phyloP scores from a whole-genome alignment of 176 grass and related monocot species.

The Dendrocalamus sinicus region DNA sequence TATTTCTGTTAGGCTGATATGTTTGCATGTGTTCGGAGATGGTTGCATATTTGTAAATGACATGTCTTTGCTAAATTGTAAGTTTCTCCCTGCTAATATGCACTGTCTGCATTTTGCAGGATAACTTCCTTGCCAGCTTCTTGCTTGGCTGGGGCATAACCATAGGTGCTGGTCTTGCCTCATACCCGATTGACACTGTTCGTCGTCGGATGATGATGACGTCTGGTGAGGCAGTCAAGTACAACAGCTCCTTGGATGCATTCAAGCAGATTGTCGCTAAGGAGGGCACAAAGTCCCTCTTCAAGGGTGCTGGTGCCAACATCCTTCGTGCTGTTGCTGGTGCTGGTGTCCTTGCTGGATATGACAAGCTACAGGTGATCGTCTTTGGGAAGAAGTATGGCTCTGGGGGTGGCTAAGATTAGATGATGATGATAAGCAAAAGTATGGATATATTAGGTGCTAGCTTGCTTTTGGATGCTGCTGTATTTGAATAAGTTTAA shows the following conservation, averaged over 20 bases:
- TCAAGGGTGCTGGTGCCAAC: conserved; percentile 69
- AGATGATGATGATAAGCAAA: conserved; percentile 31
- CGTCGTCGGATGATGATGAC: conserved; percentile 79
- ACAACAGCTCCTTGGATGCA: conserved; percentile 56
- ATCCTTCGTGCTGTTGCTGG: conserved; percentile 68
- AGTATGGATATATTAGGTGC: conserved; percentile 31
- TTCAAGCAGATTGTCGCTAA: conserved; percentile 69
- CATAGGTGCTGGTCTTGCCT: conserved; percentile 68
- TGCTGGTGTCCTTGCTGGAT: conserved; percentile 67
- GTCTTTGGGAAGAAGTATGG: conserved; percentile 72
- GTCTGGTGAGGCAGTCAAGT: conserved; percentile 72
- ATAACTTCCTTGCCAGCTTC: conserved; percentile 67
- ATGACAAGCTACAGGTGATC: conserved; percentile 64
- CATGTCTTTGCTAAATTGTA: neutral
- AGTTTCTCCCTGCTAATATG: neutral
- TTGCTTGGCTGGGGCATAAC: conserved; percentile 68
- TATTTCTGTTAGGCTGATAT: neutral
- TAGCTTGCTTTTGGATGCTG: neutral
- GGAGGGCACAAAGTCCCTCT: conserved; percentile 59
- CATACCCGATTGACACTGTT: conserved; percentile 66
- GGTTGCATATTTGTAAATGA: neutral
- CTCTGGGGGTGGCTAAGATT: conserved; percentile 54
- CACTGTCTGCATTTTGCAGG: conserved; percentile 36
- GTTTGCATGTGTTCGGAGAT: neutral
- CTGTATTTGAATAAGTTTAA: conserved; percentile 38